Percentiles rank a stretch among this genome's conserved stretches.
phyloP scores from a whole-genome alignment of 148 eudicot genomes.

The Salicornia ramosissima region DNA sequence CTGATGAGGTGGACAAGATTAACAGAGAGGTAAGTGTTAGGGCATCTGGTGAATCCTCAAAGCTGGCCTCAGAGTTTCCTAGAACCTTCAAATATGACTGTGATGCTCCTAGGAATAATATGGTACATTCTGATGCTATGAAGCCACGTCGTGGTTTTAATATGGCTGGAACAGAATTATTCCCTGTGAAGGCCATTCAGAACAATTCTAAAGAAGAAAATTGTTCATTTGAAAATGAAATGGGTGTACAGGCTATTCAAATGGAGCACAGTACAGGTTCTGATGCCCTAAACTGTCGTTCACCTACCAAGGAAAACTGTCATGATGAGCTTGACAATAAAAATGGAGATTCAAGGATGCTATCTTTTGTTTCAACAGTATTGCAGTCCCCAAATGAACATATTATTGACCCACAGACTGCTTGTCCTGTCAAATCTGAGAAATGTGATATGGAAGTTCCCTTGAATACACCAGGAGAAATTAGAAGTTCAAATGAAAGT shows the following conservation, averaged over 20 bases:
- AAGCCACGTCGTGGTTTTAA: slow-evolving; percentile 3
- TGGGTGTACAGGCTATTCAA: slow-evolving; percentile 14
- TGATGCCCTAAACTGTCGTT: slow-evolving; percentile 25
- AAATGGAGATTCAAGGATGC: slow-evolving; percentile 21
- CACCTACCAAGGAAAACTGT: slow-evolving; percentile 19
- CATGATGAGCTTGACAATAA: slow-evolving; percentile 18
- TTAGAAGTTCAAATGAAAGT: slow-evolving; percentile 15
- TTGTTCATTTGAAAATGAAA: slow-evolving; percentile 17
- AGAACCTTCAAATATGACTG: slow-evolving; percentile 14
- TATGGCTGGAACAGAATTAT: slow-evolving; percentile 10
- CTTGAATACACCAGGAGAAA: slow-evolving; percentile 5
- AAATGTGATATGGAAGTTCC: slow-evolving; percentile 12
- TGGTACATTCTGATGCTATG: neutral
- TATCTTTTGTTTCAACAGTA: slow-evolving; percentile 26
- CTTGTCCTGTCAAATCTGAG: slow-evolving; percentile 14
- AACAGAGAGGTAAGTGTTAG: slow-evolving; percentile 3
- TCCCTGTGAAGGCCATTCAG: slow-evolving; percentile 10
- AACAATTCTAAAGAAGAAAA: slow-evolving; percentile 13
- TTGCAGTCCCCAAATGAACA: slow-evolving; percentile 27
- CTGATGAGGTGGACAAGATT: slow-evolving; percentile 11
- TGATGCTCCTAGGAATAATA: slow-evolving; percentile 9
- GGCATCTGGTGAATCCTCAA: slow-evolving; percentile 11
- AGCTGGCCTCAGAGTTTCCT: slow-evolving; percentile 17
- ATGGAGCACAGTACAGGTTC: slow-evolving; percentile 25
- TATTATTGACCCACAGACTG: slow-evolving; percentile 11